Percentiles rank a stretch among this genome's conserved stretches.
These are phyloP conservation scores for Ottelia alismoides DNA, from an alignment of 106 monocot genomes.

Conservation along the genomic window DNA sequence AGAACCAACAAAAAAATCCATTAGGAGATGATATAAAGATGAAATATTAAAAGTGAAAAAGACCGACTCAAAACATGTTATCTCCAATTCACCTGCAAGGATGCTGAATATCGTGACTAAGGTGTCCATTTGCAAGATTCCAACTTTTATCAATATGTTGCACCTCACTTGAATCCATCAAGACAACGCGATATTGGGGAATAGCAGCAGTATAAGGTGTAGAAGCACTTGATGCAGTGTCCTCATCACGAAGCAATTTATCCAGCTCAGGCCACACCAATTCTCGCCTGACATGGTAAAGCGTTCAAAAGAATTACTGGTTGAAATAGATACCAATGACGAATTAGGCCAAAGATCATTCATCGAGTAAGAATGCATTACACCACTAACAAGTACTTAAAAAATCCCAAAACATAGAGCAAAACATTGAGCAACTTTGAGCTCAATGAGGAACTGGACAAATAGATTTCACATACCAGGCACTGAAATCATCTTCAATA, in stretches of 20 bases:
- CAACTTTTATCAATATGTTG: slow-evolving; percentile 14
- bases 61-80: background rate
- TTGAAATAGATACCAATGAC: no score
- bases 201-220: slow-evolving; percentile 46
- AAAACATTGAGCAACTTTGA: no score
- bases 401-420: no score
- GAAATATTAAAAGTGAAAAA: background rate
- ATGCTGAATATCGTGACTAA: slow-evolving; percentile 44
- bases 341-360: no score
- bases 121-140: slow-evolving; percentile 44
- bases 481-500: slow-evolving; percentile 78
- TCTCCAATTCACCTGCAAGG: slow-evolving; percentile 52
- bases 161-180: slow-evolving; percentile 23
- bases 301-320: no score
- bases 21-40: background rate
- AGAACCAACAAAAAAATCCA: slow-evolving; percentile 1
- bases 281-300: slow-evolving; percentile 65
- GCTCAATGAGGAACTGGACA: no score
- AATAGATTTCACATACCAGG: slow-evolving; percentile 31
- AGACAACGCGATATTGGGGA: slow-evolving; percentile 56
- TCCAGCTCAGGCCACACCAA: slow-evolving; percentile 63
- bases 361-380: no score
- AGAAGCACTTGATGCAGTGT: slow-evolving; percentile 20
- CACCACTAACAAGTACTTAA: no score
- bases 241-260: slow-evolving; percentile 45